Evolutionary conservation across 305 asterid genomes (phyloP).

Genomic region (Fraxinus paxiana): DNA sequence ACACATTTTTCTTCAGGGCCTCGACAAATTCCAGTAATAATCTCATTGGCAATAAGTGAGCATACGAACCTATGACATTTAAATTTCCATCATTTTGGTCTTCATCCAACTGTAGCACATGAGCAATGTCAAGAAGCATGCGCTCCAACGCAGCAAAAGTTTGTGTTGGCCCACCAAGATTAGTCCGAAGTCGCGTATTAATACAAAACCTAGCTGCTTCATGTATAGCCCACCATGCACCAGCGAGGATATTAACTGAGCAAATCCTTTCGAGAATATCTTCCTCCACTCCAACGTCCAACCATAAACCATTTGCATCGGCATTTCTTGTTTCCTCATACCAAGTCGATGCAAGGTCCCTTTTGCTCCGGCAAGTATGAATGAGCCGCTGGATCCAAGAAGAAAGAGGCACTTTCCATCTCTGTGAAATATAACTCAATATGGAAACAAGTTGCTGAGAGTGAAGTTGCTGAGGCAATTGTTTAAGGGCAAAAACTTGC

Average conservation of each 20-base stretch:
- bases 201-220: constrained; percentile 98
- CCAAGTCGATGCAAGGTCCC: constrained; percentile 42
- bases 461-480: constrained; percentile 78
- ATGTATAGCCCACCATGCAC: constrained; percentile 98
- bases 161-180: constrained; percentile 99
- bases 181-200: constrained; percentile 86
- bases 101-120: constrained; percentile 74
- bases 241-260: constrained; percentile 76
- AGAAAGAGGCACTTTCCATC: constrained; percentile 92
- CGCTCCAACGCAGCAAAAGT: constrained; percentile 99
- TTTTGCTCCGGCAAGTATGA: constrained; percentile 61
- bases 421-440: constrained; percentile 90
- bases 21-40: constrained; percentile 93
- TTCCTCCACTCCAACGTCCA: constrained; percentile 68
- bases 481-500: constrained; percentile 84
- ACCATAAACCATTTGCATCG: constrained; percentile 59
- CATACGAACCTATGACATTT: constrained; percentile 68
- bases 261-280: constrained; percentile 68
- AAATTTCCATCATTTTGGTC: constrained; percentile 80
- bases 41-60: constrained; percentile 94
- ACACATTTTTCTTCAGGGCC: constrained; percentile 91
- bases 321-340: constrained; percentile 57
- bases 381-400: constrained; percentile 92
- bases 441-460: constrained; percentile 91
- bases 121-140: constrained; percentile 94